Percentiles rank a stretch among this genome's conserved stretches.
phyloP scores from a whole-genome alignment of 2,329 filamentous ascomycete genomes.

The Cercospora zeina region DNA sequence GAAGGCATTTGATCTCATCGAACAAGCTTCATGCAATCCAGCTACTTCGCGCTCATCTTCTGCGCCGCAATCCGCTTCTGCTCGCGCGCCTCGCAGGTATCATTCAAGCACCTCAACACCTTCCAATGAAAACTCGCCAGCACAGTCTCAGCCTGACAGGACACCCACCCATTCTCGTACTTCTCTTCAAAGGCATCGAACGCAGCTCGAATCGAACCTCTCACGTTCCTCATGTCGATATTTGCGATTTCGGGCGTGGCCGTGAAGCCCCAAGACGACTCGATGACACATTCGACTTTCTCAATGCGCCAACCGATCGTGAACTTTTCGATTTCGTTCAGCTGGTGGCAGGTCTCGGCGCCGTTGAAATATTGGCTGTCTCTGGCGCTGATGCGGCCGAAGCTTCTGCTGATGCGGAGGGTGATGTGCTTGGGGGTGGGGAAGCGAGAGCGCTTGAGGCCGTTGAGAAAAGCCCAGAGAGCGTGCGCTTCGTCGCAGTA shows the following conservation, averaged over 20 bases:
- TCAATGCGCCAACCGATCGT: neutral
- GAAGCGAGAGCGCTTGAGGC: neutral
- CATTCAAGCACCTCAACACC: neutral
- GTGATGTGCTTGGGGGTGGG: neutral
- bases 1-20: no score
- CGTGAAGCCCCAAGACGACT: slow-evolving; percentile 1
- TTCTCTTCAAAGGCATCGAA: neutral
- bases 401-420: neutral
- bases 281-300: neutral
- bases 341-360: neutral
- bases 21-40: no score
- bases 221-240: neutral
- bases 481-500: slow-evolving; percentile 3
- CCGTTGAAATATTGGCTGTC: neutral
- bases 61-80: neutral
- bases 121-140: neutral
- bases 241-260: neutral
- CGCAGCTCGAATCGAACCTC: neutral
- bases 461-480: slow-evolving; percentile 6
- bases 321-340: slow-evolving; percentile 2
- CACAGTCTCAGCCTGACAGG: neutral
- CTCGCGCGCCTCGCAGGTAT: neutral
- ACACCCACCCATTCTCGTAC: neutral
- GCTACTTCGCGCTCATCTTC: neutral
- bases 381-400: neutral